Base-by-base conservation (phyloP, 2,329 filamentous ascomycete genomes). In the Cucurbitaria berberidis region DNA sequence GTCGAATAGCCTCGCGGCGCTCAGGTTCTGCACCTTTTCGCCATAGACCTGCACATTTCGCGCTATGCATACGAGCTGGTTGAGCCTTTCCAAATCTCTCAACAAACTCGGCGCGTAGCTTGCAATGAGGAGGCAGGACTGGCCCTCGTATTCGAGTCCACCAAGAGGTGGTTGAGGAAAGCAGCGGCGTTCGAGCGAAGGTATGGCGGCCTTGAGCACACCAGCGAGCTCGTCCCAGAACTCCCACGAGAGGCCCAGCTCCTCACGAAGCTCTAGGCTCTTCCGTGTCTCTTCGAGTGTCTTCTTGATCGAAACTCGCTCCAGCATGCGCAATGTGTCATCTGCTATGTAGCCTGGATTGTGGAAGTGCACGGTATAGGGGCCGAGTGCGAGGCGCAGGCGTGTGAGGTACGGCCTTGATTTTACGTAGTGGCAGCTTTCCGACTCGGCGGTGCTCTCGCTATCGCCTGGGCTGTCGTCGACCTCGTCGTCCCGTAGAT, bases 21-120 rank as follows among this genome's bases (percentile, higher is more conserved):
- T 83, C n/a, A 87, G 75, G 55, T 88, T 84, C 68, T 88, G 86
- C 19, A 83, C 84, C 43, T 78, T 78, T 55, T 84, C 84, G 18
- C 85, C 86, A 19, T 81, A 82, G 0, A 84, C 85, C 29, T 87
- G 78, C 22, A 86, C 78, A 65, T 88, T 88, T 26, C 86, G 79
- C 19, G 82, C 82, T 52, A 88, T 85, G 6, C 81, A 84, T 35
- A 86, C 82, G 9, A 88, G 68, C 63, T 86, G 83, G 62, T 87
- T 86, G 36, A 88, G 70, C 24, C 85, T 77, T 66, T 87, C 84
- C 49, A 88, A 80, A 61, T 88, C 86, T 60, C 84, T 83, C 57
- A 86, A 81, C 45, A 88, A 70, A 6, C 77, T 80, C 44, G 81
- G 80, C 55, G 85, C 84, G 63, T 86, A 83, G 52, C 78, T 79